Evolutionary conservation across 1,139 yeast species (phyloP), one percentile per base, ranked within the genome.

Genomic region (Diutina ranongensis): DNA sequence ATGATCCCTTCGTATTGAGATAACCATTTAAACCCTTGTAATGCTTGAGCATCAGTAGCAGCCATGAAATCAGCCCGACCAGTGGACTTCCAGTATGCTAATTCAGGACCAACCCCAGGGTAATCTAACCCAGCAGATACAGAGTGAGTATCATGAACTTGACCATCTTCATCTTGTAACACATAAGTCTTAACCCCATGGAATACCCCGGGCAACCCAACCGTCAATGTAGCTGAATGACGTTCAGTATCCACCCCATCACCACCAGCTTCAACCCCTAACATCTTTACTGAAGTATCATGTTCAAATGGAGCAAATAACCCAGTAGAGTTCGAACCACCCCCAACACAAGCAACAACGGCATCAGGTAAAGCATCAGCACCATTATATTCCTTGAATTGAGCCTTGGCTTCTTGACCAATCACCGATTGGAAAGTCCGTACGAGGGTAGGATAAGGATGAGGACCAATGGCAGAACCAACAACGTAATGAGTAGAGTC

Each of bases 251-350:
- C 87, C 45, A 92, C 55, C 59, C 99, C 99, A 56, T 87, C 95
- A 65, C 99, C 99, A 62, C 95, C 99, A 46, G 99, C 99, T 69
- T 94, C 99, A 50, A 89, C 89, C 61, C 99, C 99, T 45, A 88
- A 67, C 62, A 94, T 70, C 59, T 77, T 78, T 46, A 92, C 99
- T 12, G 76, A 69, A 12, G 62, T 55, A 59, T 88, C 96, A 19
- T 87, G 71, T 61, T 87, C 94, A 60, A 92, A 92, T 46, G 97
- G 97, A 19, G 89, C 80, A 63, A 92, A 92, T 78, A 92, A 79
- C 61, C 99, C 99, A 38, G 95, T 80, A 45, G 96, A 83, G 71
- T 92, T 92, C 32, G 97, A 87, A 46, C 99, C 99, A 59, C 99
- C 99, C 57, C 99, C 99, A 46, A 92, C 98, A 73, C 99, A 92